Evolutionary conservation across 2,329 filamentous ascomycete genomes (phyloP).

Genomic region (Paraconiothyrium sp.): DNA sequence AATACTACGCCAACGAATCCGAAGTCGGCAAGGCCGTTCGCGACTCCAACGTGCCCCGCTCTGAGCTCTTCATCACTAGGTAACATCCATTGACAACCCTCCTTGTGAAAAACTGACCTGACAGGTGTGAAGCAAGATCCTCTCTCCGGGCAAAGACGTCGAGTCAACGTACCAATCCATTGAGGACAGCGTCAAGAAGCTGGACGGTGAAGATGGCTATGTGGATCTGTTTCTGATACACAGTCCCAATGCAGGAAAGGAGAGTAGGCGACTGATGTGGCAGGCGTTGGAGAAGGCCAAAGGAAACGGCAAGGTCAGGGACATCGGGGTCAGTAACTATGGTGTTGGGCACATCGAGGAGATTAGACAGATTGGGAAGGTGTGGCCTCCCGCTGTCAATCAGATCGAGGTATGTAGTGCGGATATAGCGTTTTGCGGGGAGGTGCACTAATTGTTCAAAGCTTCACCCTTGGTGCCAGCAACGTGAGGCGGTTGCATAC

Average conservation of each 20-base stretch:
- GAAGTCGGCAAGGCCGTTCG: conserved; percentile 72
- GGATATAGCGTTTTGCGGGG: neutral
- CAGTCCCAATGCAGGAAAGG: conserved; percentile 65
- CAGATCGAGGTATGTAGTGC: conserved; percentile 71
- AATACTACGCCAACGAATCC: conserved; percentile 74
- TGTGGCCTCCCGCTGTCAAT: conserved; percentile 76
- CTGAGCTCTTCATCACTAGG: conserved; percentile 72
- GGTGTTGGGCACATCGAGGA: conserved; percentile 74
- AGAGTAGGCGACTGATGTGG: conserved; percentile 71
- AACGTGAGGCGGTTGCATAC: conserved; percentile 67
- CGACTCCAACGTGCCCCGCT: conserved; percentile 63
- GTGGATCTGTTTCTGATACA: conserved; percentile 79
- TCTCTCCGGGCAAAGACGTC: conserved; percentile 61
- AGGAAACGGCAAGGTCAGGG: conserved; percentile 67
- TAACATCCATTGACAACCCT: no score
- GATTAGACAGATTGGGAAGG: conserved; percentile 70
- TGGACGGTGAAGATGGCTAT: conserved; percentile 66
- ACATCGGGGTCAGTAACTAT: conserved; percentile 79
- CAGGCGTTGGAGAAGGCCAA: conserved; percentile 70
- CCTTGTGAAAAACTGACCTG: no score
- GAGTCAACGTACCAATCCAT: conserved; percentile 69
- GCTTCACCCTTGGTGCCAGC: conserved; percentile 78
- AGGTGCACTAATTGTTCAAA: conserved; percentile 40
- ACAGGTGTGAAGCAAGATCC: conserved; percentile 64
- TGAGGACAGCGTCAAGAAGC: conserved; percentile 70